Percentiles rank a stretch among this genome's conserved stretches.
phyloP scores from a whole-genome alignment of 225 moss, liverwort and hornwort genomes.

The Pseudoscleropodium purum region DNA sequence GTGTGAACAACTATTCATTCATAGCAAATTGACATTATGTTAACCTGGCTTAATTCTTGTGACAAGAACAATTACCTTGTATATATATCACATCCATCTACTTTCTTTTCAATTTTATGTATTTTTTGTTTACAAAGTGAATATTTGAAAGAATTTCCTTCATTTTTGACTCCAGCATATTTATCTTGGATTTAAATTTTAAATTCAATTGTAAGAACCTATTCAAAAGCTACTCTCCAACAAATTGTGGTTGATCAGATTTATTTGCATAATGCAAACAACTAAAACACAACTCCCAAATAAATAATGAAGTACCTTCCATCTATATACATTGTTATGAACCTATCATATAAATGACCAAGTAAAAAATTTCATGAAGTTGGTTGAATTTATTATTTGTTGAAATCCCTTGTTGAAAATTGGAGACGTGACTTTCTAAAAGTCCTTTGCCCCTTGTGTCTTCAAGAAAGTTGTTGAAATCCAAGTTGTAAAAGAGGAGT shows the following conservation, averaged over 20 bases:
- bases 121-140: rapidly evolving
- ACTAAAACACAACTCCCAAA: not conserved
- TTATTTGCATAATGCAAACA: not conserved
- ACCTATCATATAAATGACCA: rapidly evolving
- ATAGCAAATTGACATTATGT: not conserved
- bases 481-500: not conserved
- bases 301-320: too few species aligned
- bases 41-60: too few species aligned
- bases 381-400: not conserved
- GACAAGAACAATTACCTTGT: not conserved
- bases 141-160: not conserved
- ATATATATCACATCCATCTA: rapidly evolving
- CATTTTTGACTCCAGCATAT: rapidly evolving
- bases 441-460: not conserved
- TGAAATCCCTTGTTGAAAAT: not conserved
- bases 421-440: not conserved
- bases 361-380: not conserved
- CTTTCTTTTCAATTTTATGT: not conserved
- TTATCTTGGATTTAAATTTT: not conserved
- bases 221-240: rapidly evolving
- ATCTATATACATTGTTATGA: not conserved
- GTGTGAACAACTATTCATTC: not conserved
- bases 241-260: not conserved
- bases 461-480: not conserved
- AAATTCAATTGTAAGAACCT: not conserved